Conservation (phyloP, 257 asterid species). For the Cordia subcordata region DNA sequence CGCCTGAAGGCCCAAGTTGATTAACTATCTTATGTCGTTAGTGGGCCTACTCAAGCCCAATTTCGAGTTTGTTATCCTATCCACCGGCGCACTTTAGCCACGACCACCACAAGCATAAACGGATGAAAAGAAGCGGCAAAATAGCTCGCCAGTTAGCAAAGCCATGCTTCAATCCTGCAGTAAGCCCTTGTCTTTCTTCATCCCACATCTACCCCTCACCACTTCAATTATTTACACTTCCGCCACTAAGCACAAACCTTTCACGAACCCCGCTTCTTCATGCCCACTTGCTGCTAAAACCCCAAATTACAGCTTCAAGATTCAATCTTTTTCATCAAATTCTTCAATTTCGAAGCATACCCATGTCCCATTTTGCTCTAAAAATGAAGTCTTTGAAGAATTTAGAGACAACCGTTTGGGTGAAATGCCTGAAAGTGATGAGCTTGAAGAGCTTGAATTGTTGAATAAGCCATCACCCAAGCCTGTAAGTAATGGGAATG, state of each 20-base stretch:
- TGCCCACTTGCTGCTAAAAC: constrained; percentile 24
- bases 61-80: not conserved
- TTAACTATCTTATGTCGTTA: no score
- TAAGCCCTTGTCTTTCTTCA: constrained; percentile 29
- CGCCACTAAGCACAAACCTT: constrained; percentile 10
- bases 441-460: constrained; percentile 62
- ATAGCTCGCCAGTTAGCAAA: constrained; percentile 1
- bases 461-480: no score
- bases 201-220: constrained; percentile 25
- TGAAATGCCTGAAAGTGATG: constrained; percentile 32
- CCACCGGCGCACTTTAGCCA: constrained; percentile 1
- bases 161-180: constrained; percentile 29
- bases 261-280: constrained; percentile 3
- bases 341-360: constrained; percentile 26
- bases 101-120: not conserved
- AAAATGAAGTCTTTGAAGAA: constrained; percentile 54
- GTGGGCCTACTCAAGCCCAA: no score
- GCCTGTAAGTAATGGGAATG: constrained; percentile 41
- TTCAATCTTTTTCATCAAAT: constrained; percentile 19
- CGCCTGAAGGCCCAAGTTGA: not conserved
- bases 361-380: constrained; percentile 46
- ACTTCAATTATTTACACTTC: constrained; percentile 12
- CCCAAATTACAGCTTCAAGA: constrained; percentile 29
- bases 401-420: constrained; percentile 32
- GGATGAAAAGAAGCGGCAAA: constrained; percentile 20